Conservation (phyloP, 1,284 basidiomycete genomes). For the Melampsora allii-populina region DNA sequence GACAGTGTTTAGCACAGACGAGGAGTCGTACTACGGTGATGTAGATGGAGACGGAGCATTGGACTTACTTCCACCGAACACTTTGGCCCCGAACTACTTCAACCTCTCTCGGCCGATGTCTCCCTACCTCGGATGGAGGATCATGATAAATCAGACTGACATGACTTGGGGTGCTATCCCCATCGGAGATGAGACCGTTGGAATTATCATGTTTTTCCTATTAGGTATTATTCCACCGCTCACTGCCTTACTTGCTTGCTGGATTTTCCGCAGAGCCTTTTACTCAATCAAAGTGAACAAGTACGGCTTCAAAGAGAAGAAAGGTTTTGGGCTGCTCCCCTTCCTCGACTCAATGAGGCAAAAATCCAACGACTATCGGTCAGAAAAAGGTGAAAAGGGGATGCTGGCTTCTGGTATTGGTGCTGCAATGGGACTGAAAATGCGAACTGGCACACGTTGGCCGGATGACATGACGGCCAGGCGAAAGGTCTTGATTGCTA, state of each 20-base stretch:
- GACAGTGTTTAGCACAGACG: slow-evolving; percentile 80
- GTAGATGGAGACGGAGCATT: slow-evolving; percentile 77
- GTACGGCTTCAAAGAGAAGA: slow-evolving; percentile 44
- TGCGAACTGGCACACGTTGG: slow-evolving; percentile 66
- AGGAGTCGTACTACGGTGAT: slow-evolving; percentile 80
- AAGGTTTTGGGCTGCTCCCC: slow-evolving; percentile 11
- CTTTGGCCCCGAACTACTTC: slow-evolving; percentile 73
- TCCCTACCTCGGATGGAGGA: slow-evolving; percentile 73
- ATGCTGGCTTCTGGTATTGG: slow-evolving; percentile 37
- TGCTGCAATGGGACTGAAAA: slow-evolving; percentile 28
- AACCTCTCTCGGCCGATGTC: slow-evolving; percentile 67
- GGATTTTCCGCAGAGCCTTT: slow-evolving; percentile 89
- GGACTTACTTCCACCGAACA: slow-evolving; percentile 83
- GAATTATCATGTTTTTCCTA: slow-evolving; percentile 77
- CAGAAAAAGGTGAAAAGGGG: slow-evolving; percentile 36
- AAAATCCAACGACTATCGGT: slow-evolving; percentile 23
- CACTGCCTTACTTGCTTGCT: slow-evolving; percentile 73
- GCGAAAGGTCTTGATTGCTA: slow-evolving; percentile 81
- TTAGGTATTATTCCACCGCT: slow-evolving; percentile 74
- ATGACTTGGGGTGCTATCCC: slow-evolving; percentile 74
- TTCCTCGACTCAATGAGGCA: slow-evolving; percentile 37
- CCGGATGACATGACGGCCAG: slow-evolving; percentile 84
- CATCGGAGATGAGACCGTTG: slow-evolving; percentile 72
- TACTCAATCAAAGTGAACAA: slow-evolving; percentile 88
- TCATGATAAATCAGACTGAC: slow-evolving; percentile 70